Evolutionary conservation across 1,284 basidiomycete species (phyloP).

Genomic region (Pisolithus thermaeus): DNA sequence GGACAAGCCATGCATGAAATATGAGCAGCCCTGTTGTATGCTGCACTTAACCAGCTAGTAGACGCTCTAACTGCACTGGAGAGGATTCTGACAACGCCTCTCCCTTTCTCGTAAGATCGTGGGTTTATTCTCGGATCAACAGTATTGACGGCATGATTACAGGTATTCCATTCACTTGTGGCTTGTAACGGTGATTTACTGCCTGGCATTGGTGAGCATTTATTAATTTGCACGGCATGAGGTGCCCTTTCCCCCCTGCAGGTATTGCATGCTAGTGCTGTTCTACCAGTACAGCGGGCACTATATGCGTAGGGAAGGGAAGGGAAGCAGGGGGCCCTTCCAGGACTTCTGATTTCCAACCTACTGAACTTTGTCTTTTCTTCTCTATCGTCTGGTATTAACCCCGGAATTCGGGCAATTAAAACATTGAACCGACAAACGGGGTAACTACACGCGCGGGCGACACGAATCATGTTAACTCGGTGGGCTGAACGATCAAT

Average conservation of each 20-base stretch:
- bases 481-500: too few relatives aligned
- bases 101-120: conserved; percentile 63
- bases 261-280: not conserved
- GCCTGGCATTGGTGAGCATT: conserved; percentile 42
- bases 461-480: too few relatives aligned
- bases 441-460: not conserved
- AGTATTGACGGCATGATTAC: conserved; percentile 1
- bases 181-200: conserved; percentile 56
- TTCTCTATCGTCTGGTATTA: not conserved
- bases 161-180: conserved; percentile 65
- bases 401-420: not conserved
- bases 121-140: conserved; percentile 2
- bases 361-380: conserved; percentile 7
- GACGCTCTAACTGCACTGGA: conserved; percentile 70
- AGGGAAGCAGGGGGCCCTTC: conserved; percentile 8
- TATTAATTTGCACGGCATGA: not conserved
- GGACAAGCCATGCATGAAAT: not conserved
- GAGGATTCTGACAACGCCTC: conserved; percentile 73
- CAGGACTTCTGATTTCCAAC: not conserved
- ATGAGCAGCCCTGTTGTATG: conserved; percentile 45
- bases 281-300: not conserved
- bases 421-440: not conserved
- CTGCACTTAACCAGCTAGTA: conserved; percentile 50
- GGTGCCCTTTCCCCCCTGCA: not conserved
- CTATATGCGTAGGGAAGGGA: not conserved